A percentile compares a stretch with the other conserved stretches of the same genome.
phyloP scores from a whole-genome alignment of 495 filamentous ascomycete genomes.

The Echria macrotheca region DNA sequence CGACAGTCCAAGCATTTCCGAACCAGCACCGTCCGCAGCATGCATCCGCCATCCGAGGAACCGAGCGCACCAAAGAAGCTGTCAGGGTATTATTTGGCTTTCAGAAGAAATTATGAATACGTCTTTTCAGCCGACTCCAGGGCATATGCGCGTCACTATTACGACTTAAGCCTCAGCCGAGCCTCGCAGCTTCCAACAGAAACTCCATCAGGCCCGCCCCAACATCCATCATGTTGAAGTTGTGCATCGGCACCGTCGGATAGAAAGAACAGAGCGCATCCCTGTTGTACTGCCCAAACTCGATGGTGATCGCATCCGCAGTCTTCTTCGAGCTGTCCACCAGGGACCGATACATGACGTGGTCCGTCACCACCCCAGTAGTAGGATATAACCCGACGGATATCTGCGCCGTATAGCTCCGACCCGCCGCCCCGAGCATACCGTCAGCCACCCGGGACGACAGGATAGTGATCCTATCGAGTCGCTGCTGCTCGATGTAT shows the following conservation, averaged over 20 bases:
- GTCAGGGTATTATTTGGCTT: too few relatives aligned
- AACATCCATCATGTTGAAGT: not conserved
- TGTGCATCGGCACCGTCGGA: not conserved
- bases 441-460: not conserved
- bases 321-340: conserved; percentile 20
- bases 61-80: too few relatives aligned
- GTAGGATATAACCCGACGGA: conserved; percentile 32
- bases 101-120: too few relatives aligned
- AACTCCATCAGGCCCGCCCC: conserved; percentile 6
- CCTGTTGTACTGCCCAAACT: conserved; percentile 36
- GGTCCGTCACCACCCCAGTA: conserved; percentile 22
- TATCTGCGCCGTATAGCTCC: conserved; percentile 25
- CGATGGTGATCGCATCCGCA: conserved; percentile 36
- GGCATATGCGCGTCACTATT: too few relatives aligned
- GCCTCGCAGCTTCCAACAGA: not conserved
- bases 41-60: too few relatives aligned
- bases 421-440: conserved; percentile 20
- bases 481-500: conserved; percentile 24
- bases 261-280: not conserved
- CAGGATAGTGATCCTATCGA: not conserved
- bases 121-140: too few relatives aligned
- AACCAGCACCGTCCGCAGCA: too few relatives aligned
- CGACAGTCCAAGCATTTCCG: too few relatives aligned
- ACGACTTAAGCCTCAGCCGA: too few relatives aligned
- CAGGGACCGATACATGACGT: not conserved